Percentiles rank a stretch among this genome's conserved stretches.
phyloP scores from a whole-genome alignment of 495 filamentous ascomycete species.

The Achaetomiella virescens region DNA sequence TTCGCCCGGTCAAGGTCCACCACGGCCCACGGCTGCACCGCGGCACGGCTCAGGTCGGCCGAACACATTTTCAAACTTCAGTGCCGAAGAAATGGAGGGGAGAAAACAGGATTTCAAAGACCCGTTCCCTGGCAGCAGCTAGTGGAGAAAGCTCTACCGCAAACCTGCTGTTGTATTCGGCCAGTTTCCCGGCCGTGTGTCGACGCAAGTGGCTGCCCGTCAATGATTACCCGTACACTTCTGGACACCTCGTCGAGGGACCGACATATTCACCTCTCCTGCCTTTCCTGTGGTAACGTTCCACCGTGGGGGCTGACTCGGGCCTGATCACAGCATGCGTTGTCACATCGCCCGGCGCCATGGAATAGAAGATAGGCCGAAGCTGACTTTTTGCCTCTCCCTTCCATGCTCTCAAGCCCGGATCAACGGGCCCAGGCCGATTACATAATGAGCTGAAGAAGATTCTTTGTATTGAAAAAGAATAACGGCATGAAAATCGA shows the following conservation, averaged over 20 bases:
- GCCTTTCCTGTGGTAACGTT: too few species aligned
- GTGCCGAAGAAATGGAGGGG: not conserved
- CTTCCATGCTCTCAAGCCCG: not conserved
- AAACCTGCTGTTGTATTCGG: not conserved
- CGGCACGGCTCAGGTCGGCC: not conserved
- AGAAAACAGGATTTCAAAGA: not conserved
- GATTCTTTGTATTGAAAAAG: not conserved
- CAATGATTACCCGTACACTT: not conserved
- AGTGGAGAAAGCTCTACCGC: not conserved
- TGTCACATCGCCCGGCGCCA: not conserved
- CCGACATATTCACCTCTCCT: not conserved
- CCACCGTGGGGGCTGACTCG: not conserved
- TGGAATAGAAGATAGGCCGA: not conserved
- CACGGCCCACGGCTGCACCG: too few species aligned
- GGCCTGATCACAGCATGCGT: not conserved
- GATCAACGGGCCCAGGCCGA: constrained; percentile 1
- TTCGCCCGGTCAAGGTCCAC: not conserved
- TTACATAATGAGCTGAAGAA: not conserved
- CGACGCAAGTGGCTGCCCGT: not conserved
- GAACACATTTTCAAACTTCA: not conserved
- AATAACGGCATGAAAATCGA: constrained; percentile 8
- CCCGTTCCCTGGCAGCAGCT: not conserved
- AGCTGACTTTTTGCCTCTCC: not conserved
- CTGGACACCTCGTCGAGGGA: not conserved
- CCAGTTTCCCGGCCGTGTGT: not conserved